Conservation (phyloP, 345 rosid genomes). For the Hypericum perforatum region DNA sequence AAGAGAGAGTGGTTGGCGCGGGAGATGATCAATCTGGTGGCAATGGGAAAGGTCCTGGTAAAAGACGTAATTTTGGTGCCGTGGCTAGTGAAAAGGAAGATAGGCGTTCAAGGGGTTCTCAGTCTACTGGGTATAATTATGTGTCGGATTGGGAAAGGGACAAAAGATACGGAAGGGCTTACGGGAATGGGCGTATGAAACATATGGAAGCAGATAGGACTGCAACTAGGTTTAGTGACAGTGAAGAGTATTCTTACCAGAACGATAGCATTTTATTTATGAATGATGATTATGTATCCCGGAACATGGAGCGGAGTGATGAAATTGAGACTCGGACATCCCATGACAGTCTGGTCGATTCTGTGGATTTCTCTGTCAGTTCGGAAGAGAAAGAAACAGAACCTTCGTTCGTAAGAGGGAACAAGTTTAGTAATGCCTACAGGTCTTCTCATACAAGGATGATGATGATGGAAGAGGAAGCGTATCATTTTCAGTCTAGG, state of each 20-base stretch:
- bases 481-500: slow-evolving; percentile 17
- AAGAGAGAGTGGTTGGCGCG: slow-evolving; percentile 13
- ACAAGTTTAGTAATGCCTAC: slow-evolving; percentile 20
- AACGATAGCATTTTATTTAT: slow-evolving; percentile 22
- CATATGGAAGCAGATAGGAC: slow-evolving; percentile 13
- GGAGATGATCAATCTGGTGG: slow-evolving; percentile 21
- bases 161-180: slow-evolving; percentile 11
- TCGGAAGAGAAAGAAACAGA: slow-evolving; percentile 25
- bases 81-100: slow-evolving; percentile 8
- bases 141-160: slow-evolving; percentile 18
- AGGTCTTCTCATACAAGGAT: slow-evolving; percentile 22
- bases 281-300: slow-evolving; percentile 16
- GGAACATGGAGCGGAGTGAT: slow-evolving; percentile 17
- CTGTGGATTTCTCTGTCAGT: slow-evolving; percentile 26
- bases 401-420: slow-evolving; percentile 29
- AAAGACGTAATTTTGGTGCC: slow-evolving; percentile 11
- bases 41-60: slow-evolving; percentile 13
- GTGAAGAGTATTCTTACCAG: slow-evolving; percentile 18
- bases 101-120: slow-evolving; percentile 10
- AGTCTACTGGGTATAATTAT: slow-evolving; percentile 15
- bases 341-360: slow-evolving; percentile 27
- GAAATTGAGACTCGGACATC: slow-evolving; percentile 21
- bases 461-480: slow-evolving; percentile 21
- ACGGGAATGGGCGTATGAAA: slow-evolving; percentile 14
- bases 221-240: slow-evolving; percentile 20